Base-by-base conservation (phyloP, 495 filamentous ascomycete genomes). In the Penicillium silybi region DNA sequence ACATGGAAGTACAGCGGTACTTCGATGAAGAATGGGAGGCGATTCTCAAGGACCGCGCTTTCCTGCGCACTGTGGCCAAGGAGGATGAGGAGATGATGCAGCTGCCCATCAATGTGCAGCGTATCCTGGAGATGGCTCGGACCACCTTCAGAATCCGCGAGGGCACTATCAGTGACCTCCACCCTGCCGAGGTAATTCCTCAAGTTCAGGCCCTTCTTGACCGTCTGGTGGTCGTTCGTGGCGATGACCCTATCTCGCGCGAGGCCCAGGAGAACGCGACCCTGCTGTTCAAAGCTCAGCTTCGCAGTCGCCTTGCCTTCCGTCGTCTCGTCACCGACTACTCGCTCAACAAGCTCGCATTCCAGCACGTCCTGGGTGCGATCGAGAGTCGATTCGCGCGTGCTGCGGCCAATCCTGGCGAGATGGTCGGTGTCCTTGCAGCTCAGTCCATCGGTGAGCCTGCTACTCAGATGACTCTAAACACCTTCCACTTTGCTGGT, bases 401-500 rank as follows among this genome's bases (percentile, higher is more conserved):
- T 61, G 82, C 95, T 40, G 77, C 81, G 48, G 93, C 95, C 32
- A 85, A 82, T 54, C 89, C 93, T 27, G 93, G 93, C 57, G 93
- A 99, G 68, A 99, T 99, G 93, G 95, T 97, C 48, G 93, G 93
- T 67, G 95, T 97, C 27, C 80, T 99, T 62, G 93, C 93, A 48
- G 93, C 93, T 10, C 93, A 99, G 72, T 97, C 92, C 22, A 97
- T 99, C 69, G 93, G 93, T 76, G 93, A 99, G 68, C 93, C 93
- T 17, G 93, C 93, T 40, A 99, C 93, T 2, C 93, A 99, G 74
- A 99, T 99, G 93, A 99, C 93, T 0, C 71, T 99, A 42, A 99
- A 99, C 72, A 99, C 93, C 23, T 99, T 99, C 85, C 93, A 99
- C 80, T 97, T 99, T 72, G 90, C 93, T 69, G 93, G 93, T 95